Conservation (phyloP, 2,329 filamentous ascomycete species). For the Periconia sp. region DNA sequence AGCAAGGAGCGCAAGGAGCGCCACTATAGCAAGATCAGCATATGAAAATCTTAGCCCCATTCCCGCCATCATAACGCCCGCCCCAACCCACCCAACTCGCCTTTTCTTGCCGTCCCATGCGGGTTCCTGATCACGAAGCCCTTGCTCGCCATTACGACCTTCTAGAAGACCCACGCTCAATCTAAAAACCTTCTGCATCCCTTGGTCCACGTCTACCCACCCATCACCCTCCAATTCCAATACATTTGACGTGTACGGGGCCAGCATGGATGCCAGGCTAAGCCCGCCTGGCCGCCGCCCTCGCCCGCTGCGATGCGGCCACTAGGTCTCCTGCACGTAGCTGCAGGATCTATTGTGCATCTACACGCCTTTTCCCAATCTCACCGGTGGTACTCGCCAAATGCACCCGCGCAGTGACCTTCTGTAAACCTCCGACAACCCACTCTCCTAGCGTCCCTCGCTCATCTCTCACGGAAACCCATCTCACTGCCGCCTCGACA, state of each 20-base stretch:
- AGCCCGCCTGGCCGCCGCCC: not conserved
- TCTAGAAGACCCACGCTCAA: not conserved
- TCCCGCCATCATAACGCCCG: slow-evolving; percentile 3
- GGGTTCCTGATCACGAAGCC: not conserved
- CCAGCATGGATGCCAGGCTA: not conserved
- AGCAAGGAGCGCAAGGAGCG: not conserved
- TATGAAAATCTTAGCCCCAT: slow-evolving; percentile 12
- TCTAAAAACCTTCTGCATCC: not conserved
- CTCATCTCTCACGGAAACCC: not conserved
- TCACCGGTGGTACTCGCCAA: not conserved
- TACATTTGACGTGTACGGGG: not conserved
- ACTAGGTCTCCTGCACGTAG: not conserved
- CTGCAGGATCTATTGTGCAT: too few species aligned
- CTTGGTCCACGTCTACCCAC: not conserved
- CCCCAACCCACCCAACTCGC: slow-evolving; percentile 6
- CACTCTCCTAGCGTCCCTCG: not conserved
- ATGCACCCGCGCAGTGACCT: not conserved
- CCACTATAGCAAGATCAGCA: slow-evolving; percentile 15
- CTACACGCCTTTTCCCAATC: not conserved
- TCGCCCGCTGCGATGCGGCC: not conserved
- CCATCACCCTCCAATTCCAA: not conserved
- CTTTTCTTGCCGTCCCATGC: slow-evolving; percentile 7
- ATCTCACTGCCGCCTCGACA: too few species aligned
- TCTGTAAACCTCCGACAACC: not conserved
- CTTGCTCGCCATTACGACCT: too few species aligned